Evolutionary conservation across 1,139 yeast species (phyloP).

Genomic region (Debaryomyces coudertii): DNA sequence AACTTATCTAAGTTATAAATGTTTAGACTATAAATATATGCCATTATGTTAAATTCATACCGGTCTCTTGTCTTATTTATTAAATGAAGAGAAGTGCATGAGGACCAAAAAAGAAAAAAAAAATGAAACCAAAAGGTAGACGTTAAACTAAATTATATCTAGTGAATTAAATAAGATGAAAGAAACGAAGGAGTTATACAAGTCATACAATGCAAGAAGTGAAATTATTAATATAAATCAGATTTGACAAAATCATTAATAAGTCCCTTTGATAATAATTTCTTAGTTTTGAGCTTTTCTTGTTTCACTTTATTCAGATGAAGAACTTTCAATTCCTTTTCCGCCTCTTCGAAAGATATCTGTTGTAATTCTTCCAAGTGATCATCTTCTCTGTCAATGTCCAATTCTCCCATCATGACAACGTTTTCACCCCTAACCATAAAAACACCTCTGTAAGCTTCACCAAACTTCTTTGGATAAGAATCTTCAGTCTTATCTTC

Average conservation of each 20-base stretch:
- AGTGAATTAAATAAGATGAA: constrained; percentile 7
- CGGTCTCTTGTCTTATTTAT: constrained; percentile 4
- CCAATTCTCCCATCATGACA: constrained; percentile 93
- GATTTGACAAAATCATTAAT: constrained; percentile 59
- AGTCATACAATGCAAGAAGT: constrained; percentile 15
- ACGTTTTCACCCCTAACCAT: constrained; percentile 97
- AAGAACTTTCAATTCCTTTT: constrained; percentile 40
- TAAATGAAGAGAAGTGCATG: constrained; percentile 7
- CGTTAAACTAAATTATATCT: constrained; percentile 5
- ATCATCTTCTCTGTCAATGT: constrained; percentile 82
- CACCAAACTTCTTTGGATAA: constrained; percentile 64
- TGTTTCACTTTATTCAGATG: constrained; percentile 43
- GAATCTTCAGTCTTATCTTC: constrained; percentile 12
- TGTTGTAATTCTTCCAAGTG: constrained; percentile 60
- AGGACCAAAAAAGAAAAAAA: constrained; percentile 7
- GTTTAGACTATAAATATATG: constrained; percentile 1
- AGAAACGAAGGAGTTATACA: constrained; percentile 1
- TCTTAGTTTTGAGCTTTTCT: constrained; percentile 53
- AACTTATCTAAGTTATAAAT: constrained; percentile 33
- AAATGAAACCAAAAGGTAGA: constrained; percentile 6
- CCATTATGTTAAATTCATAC: not conserved
- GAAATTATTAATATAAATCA: constrained; percentile 48
- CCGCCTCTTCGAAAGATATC: constrained; percentile 66
- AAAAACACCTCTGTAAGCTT: constrained; percentile 74
- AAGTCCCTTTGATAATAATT: constrained; percentile 54